Percentiles rank a stretch among this genome's conserved stretches.
These are phyloP conservation scores for Trichosporon sp. DNA, from an alignment of 1,284 basidiomycete species.

Conservation along the genomic window DNA sequence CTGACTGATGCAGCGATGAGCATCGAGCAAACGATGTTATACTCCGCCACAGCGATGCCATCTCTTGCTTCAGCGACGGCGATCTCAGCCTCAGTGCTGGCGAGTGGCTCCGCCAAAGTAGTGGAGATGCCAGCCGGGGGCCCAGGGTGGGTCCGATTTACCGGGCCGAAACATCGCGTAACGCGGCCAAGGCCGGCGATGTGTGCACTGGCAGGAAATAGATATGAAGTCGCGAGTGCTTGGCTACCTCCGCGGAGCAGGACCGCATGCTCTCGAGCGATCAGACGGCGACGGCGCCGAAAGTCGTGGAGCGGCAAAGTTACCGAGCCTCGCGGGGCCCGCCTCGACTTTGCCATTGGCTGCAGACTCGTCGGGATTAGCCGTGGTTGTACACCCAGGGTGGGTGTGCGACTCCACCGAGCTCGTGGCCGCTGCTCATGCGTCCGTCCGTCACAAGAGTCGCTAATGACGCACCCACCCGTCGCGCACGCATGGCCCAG, in stretches of 20 bases:
- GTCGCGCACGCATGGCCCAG: neutral
- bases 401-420: neutral
- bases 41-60: neutral
- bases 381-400: neutral
- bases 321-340: neutral
- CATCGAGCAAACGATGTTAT: too few species aligned
- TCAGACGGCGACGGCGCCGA: neutral
- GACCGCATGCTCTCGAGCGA: neutral
- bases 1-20: neutral
- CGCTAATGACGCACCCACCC: too few species aligned
- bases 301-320: neutral
- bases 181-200: neutral
- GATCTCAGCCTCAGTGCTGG: neutral
- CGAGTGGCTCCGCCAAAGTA: neutral
- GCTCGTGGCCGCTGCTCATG: neutral
- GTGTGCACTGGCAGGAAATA: neutral
- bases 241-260: neutral
- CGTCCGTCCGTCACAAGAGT: neutral
- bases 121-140: neutral
- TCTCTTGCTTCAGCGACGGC: neutral
- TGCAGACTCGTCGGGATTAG: neutral
- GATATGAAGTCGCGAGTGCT: neutral
- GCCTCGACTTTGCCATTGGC: neutral
- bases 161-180: neutral
- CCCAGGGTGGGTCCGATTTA: neutral